Evolutionary conservation across 164 flowering plant species (phyloP).

Genomic region (Kalanchoe fedtschenkoi): DNA sequence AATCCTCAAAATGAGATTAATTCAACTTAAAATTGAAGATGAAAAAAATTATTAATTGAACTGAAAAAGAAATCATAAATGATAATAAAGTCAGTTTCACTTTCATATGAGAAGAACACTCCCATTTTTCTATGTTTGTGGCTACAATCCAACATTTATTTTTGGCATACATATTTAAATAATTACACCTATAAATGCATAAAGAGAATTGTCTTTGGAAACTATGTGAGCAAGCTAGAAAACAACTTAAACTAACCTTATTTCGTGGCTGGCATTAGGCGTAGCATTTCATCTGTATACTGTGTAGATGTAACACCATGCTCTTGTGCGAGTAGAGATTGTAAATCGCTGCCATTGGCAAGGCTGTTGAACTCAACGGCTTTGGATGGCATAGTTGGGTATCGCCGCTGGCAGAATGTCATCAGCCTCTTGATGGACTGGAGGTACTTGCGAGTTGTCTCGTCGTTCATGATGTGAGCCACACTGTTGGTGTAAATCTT

Average conservation of each 20-base stretch:
- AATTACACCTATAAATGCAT: too few species aligned
- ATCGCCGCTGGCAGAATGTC: conserved; percentile 87
- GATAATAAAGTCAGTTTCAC: too few species aligned
- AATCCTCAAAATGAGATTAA: too few species aligned
- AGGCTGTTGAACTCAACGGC: conserved; percentile 96
- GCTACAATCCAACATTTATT: too few species aligned
- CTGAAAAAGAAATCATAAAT: too few species aligned
- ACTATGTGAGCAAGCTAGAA: too few species aligned
- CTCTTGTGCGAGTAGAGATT: conserved; percentile 72
- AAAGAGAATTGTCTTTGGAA: too few species aligned
- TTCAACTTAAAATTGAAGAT: too few species aligned
- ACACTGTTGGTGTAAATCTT: conserved; percentile 97
- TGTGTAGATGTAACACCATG: conserved; percentile 19
- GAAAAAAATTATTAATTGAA: too few species aligned
- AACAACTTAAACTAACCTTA: conserved; percentile 15
- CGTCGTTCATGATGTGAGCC: conserved; percentile 98
- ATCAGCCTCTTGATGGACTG: conserved; percentile 91
- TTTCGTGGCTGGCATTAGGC: conserved; percentile 49
- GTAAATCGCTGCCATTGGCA: conserved; percentile 95
- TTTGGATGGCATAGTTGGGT: conserved; percentile 90
- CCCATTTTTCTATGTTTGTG: too few species aligned
- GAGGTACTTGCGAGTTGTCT: conserved; percentile 92
- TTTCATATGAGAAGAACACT: too few species aligned
- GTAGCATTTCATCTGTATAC: conserved; percentile 44
- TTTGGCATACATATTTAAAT: too few species aligned